These are phyloP conservation scores for Heterobasidion irregulare DNA, from an alignment of 1,284 basidiomycete genomes.

Conservation along the genomic window DNA sequence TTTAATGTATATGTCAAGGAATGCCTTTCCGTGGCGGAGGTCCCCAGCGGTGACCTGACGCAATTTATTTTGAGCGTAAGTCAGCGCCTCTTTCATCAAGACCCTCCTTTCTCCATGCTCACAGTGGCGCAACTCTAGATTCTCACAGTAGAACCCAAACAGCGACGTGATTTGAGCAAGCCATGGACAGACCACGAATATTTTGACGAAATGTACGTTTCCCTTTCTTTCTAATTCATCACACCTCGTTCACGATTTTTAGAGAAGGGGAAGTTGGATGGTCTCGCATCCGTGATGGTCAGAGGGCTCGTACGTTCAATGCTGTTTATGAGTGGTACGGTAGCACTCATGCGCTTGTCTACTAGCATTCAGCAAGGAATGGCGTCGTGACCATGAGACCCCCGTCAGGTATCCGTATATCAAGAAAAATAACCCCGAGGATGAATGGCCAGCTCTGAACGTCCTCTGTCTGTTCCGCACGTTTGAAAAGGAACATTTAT, in stretches of 20 bases:
- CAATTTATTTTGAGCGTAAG: background rate
- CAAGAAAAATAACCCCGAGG: background rate
- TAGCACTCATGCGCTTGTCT: too few relatives aligned
- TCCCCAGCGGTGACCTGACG: background rate
- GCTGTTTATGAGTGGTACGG: too few relatives aligned
- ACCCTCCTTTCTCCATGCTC: background rate
- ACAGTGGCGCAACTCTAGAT: background rate
- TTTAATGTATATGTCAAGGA: background rate
- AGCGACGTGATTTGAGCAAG: background rate
- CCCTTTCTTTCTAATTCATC: background rate
- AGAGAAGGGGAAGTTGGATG: background rate
- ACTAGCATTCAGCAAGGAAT: background rate
- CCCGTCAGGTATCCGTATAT: background rate
- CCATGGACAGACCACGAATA: background rate
- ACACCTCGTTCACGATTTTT: background rate
- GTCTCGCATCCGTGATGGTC: background rate
- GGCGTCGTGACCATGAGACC: background rate
- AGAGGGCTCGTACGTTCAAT: background rate
- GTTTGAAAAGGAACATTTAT: background rate
- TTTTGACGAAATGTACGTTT: background rate
- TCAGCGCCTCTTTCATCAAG: background rate
- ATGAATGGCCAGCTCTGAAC: conserved; percentile 1
- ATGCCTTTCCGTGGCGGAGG: background rate
- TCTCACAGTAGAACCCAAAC: background rate
- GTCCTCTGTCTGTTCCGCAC: background rate